Percentiles rank a stretch among this genome's conserved stretches.
These are phyloP conservation scores for Auxenochlorella pyrenoidosa DNA, from an alignment of 139 green algal genomes.

Conservation along the genomic window DNA sequence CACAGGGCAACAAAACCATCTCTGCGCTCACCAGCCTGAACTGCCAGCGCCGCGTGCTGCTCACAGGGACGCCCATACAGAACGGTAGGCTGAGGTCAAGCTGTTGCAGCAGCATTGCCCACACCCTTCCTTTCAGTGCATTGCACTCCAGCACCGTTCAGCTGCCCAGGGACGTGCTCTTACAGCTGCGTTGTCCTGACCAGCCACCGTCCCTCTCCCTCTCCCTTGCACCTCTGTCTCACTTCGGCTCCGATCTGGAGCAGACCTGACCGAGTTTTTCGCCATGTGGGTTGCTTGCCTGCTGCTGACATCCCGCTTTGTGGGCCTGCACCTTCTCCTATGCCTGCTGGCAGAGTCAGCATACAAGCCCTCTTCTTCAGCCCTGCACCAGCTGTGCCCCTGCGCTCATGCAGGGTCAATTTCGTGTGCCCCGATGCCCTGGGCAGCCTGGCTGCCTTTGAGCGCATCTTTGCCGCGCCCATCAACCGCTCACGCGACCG, in stretches of 20 bases:
- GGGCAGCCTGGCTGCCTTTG: slow-evolving; percentile 71
- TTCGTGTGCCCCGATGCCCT: slow-evolving; percentile 81
- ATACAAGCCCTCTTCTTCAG: not conserved
- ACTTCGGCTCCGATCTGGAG: not conserved
- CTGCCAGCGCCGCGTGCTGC: slow-evolving; percentile 76
- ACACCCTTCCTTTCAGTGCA: too few relatives aligned
- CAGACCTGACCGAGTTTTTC: slow-evolving; percentile 64
- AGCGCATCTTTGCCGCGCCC: slow-evolving; percentile 72
- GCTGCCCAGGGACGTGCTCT: too few relatives aligned
- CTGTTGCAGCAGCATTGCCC: not conserved
- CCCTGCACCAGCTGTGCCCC: too few relatives aligned
- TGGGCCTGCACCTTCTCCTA: too few relatives aligned
- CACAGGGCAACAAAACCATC: slow-evolving; percentile 88
- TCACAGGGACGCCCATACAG: slow-evolving; percentile 85
- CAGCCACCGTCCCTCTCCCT: too few relatives aligned
- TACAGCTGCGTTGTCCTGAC: not conserved
- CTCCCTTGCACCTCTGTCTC: too few relatives aligned
- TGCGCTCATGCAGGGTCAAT: slow-evolving; percentile 19
- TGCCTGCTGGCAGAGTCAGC: not conserved
- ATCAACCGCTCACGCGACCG: slow-evolving; percentile 73
- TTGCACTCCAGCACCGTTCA: too few relatives aligned
- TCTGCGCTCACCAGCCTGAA: slow-evolving; percentile 44
- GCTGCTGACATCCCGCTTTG: not conserved
- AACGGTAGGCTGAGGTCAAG: slow-evolving; percentile 74
- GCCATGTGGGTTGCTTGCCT: slow-evolving; percentile 19